Percentiles rank a stretch among this genome's conserved stretches.
phyloP scores from a whole-genome alignment of 805 yeast species.

The Saturnispora dispora region DNA sequence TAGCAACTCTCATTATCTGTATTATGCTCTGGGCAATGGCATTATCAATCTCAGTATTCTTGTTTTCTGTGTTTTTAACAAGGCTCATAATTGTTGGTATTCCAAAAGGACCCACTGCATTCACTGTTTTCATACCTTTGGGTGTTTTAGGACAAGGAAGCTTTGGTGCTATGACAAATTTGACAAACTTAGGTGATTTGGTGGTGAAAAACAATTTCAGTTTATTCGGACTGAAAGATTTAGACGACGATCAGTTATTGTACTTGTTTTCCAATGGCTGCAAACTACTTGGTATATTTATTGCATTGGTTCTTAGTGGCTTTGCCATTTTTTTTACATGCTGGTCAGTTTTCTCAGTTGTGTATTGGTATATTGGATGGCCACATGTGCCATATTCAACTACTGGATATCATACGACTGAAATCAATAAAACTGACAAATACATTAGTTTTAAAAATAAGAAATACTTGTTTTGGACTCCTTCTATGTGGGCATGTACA shows the following conservation, averaged over 20 bases:
- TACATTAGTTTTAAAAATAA: slow-evolving; percentile 24
- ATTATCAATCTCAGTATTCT: slow-evolving; percentile 22
- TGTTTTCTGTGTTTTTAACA: slow-evolving; percentile 54
- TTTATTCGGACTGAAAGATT: slow-evolving; percentile 2
- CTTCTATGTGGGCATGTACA: slow-evolving; percentile 75
- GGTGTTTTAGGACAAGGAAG: slow-evolving; percentile 87
- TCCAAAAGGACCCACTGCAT: slow-evolving; percentile 46
- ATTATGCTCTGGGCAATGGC: slow-evolving; percentile 66
- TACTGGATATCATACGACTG: slow-evolving; percentile 1
- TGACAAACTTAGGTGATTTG: slow-evolving; percentile 14
- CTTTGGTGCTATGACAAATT: slow-evolving; percentile 42
- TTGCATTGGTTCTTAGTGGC: slow-evolving; percentile 24
- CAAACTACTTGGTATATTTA: slow-evolving; percentile 13
- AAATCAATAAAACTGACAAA: slow-evolving; percentile 31
- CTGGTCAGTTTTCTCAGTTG: slow-evolving; percentile 10
- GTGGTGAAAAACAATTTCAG: slow-evolving; percentile 5
- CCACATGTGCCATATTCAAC: slow-evolving; percentile 5
- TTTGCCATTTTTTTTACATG: slow-evolving; percentile 33
- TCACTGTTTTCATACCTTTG: slow-evolving; percentile 66
- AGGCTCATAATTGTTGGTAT: slow-evolving; percentile 48
- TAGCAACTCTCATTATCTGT: slow-evolving; percentile 45
- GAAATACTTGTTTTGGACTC: slow-evolving; percentile 29
- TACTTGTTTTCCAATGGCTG: not conserved
- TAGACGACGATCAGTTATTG: not conserved
- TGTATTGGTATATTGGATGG: slow-evolving; percentile 14